These are phyloP conservation scores for Austroboletus eburneus DNA, from an alignment of 768 basidiomycete species.

Conservation along the genomic window DNA sequence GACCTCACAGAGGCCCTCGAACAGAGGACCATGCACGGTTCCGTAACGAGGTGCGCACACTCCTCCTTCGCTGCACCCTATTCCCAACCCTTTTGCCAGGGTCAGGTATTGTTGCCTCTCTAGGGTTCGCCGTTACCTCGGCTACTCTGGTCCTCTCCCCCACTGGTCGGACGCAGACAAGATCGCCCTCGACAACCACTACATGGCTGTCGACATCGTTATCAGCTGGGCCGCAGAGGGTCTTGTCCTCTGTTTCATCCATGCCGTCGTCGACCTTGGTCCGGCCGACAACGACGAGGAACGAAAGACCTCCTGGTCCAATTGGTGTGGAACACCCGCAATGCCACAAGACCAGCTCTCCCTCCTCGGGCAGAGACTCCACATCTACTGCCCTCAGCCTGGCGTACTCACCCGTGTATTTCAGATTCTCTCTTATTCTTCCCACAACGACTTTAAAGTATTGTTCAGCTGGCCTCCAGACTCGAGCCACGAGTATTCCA, in stretches of 20 bases:
- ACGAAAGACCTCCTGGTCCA: slow-evolving; percentile 74
- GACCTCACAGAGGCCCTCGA: slow-evolving; percentile 75
- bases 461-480: slow-evolving; percentile 80
- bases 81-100: slow-evolving; percentile 37
- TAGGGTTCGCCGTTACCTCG: slow-evolving; percentile 67
- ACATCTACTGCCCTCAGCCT: slow-evolving; percentile 49
- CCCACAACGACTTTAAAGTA: slow-evolving; percentile 46
- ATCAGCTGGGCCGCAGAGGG: slow-evolving; percentile 87
- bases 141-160: slow-evolving; percentile 51
- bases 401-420: slow-evolving; percentile 61
- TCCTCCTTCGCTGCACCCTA: slow-evolving; percentile 11
- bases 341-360: slow-evolving; percentile 57
- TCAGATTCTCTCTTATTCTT: slow-evolving; percentile 65
- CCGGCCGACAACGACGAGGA: slow-evolving; percentile 70
- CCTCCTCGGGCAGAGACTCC: slow-evolving; percentile 55
- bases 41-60: slow-evolving; percentile 63
- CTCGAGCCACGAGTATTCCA: slow-evolving; percentile 36
- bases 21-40: slow-evolving; percentile 74
- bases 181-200: slow-evolving; percentile 64
- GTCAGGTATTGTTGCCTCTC: slow-evolving; percentile 78
- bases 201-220: slow-evolving; percentile 85
- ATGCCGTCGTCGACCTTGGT: slow-evolving; percentile 71
- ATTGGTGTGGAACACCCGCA: slow-evolving; percentile 81
- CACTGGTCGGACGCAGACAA: slow-evolving; percentile 66
- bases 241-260: slow-evolving; percentile 85